phyloP scores from a whole-genome alignment of 305 asterid species.

The Fraxinus greggii region DNA sequence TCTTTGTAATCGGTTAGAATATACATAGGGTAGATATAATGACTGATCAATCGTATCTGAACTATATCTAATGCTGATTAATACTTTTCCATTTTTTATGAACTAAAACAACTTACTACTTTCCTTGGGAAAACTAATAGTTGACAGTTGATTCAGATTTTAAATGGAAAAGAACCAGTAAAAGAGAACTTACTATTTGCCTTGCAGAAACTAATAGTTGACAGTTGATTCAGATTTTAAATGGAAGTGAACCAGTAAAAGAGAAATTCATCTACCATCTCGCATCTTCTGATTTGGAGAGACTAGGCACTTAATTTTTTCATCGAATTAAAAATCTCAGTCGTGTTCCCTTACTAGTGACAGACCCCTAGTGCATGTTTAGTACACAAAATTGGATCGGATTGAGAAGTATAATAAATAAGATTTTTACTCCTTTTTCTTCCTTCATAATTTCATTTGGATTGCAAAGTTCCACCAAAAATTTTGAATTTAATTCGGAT shows the following conservation, averaged over 20 bases:
- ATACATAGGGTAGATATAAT: neutral
- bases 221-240: neutral
- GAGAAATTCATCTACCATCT: neutral
- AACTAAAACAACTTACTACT: neutral
- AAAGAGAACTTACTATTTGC: neutral
- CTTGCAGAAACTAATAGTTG: neutral
- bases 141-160: neutral
- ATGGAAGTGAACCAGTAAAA: neutral
- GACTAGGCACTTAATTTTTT: neutral
- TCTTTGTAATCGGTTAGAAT: neutral
- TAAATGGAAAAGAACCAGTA: neutral
- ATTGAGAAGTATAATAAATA: neutral
- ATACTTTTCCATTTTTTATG: neutral
- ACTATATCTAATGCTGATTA: neutral
- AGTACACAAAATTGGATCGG: neutral
- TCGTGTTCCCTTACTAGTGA: neutral
- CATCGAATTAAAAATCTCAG: neutral
- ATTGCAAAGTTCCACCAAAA: neutral
- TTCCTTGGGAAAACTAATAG: neutral
- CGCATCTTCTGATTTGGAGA: neutral
- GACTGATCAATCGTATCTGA: neutral
- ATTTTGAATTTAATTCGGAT: neutral
- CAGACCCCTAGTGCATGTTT: neutral
- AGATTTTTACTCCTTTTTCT: neutral
- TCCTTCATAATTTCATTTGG: neutral